phyloP scores from a whole-genome alignment of 2,329 filamentous ascomycete genomes.

The Hypoxylon sp. region DNA sequence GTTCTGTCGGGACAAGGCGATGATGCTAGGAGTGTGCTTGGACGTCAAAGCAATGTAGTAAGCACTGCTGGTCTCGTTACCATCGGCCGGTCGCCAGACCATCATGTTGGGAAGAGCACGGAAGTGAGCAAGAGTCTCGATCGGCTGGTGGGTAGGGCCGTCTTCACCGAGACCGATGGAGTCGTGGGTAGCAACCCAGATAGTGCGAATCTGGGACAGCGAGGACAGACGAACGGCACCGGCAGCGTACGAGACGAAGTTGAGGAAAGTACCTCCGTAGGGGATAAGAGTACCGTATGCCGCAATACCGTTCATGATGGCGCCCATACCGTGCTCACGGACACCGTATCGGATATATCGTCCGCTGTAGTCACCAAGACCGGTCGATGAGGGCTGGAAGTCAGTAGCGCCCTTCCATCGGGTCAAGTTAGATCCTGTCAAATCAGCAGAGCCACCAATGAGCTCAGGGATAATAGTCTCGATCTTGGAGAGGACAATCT shows the following conservation, averaged over 20 bases:
- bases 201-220: slow-evolving; percentile 86
- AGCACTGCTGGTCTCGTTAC: slow-evolving; percentile 96
- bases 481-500: slow-evolving; percentile 90
- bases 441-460: slow-evolving; percentile 92
- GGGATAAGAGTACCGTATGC: slow-evolving; percentile 96
- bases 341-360: slow-evolving; percentile 95
- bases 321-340: slow-evolving; percentile 90
- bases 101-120: slow-evolving; percentile 98
- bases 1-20: slow-evolving; percentile 97
- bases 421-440: slow-evolving; percentile 99
- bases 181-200: slow-evolving; percentile 98
- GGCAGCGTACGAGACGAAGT: slow-evolving; percentile 98
- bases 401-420: slow-evolving; percentile 96
- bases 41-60: slow-evolving; percentile 96
- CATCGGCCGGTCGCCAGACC: slow-evolving; percentile 98
- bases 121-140: slow-evolving; percentile 98
- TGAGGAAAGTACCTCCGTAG: slow-evolving; percentile 95
- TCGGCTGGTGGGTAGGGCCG: slow-evolving; percentile 97
- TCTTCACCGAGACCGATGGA: slow-evolving; percentile 99
- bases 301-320: slow-evolving; percentile 92
- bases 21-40: slow-evolving; percentile 88
- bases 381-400: slow-evolving; percentile 90
- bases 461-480: slow-evolving; percentile 86
- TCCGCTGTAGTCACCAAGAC: slow-evolving; percentile 88
- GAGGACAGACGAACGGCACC: slow-evolving; percentile 94